Conservation (phyloP, 352 stramenopile species). For the Phytophthora pinifolia region DNA sequence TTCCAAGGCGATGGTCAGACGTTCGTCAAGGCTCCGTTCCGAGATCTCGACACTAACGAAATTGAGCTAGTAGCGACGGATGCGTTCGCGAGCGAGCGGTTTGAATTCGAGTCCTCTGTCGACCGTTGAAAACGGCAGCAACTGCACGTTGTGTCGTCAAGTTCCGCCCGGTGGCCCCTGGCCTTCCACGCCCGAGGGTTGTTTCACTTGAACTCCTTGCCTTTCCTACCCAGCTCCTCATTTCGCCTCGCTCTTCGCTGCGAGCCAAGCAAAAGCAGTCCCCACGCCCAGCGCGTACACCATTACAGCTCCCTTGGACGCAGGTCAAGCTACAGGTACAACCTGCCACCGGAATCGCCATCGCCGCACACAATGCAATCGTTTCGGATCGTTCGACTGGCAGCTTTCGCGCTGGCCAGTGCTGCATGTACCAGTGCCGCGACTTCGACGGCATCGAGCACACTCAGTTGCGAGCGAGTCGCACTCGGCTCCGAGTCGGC, state of each 20-base stretch:
- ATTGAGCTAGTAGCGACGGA: constrained; percentile 5
- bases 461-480: constrained; percentile 26
- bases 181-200: constrained; percentile 6
- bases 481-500: constrained; percentile 29
- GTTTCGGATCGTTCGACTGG: constrained; percentile 6
- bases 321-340: constrained; percentile 8
- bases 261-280: constrained; percentile 10
- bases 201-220: constrained; percentile 25
- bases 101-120: constrained; percentile 6
- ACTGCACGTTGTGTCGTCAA: constrained; percentile 25
- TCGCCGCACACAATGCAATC: constrained; percentile 18
- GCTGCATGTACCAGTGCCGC: background rate
- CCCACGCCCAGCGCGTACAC: constrained; percentile 27
- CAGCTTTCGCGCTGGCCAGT: constrained; percentile 4
- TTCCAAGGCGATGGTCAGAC: background rate
- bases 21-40: background rate
- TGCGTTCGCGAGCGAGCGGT: background rate
- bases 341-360: constrained; percentile 6
- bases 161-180: constrained; percentile 13
- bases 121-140: constrained; percentile 29
- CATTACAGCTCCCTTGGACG: constrained; percentile 1
- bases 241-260: constrained; percentile 12
- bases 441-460: constrained; percentile 12
- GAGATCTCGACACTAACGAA: constrained; percentile 4
- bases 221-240: constrained; percentile 17